Base-by-base conservation (phyloP, 2,329 filamentous ascomycete species). In the Penicillium digitatum region DNA sequence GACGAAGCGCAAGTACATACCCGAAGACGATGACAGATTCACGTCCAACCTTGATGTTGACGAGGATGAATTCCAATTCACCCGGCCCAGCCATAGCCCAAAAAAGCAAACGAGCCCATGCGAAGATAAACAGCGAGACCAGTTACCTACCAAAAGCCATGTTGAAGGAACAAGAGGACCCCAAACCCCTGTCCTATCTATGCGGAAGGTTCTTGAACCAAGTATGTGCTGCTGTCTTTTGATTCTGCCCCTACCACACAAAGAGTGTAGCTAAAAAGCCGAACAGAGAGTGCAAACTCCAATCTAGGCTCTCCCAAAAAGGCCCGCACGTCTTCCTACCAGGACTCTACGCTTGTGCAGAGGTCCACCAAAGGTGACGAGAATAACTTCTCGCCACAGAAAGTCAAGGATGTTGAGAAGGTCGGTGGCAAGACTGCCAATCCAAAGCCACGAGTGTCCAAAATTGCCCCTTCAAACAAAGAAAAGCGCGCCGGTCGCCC, bases 1-100 rank as follows among this genome's bases (percentile, higher is more conserved):
- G 20, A 85, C 79, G 24, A 85, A 85, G 69, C 76, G 82, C 46
- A 85, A 85, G 64, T 77, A 85, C 48, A 79, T 75, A 52, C 76
- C 79, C 18, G 74, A 80, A 38, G 80, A 83, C 37, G 77, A 81
- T 20, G 76, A 78, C 26, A 52, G 43, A n/a, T 56, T 64, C 42
- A 55, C 58, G 11, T 54, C 58, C 6, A 48, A 52, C 24, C 32
- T 55, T 2, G 38, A 38, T 18, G 38, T 47, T 16, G 63, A 63
- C 8, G 64, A 71, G 22, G 70, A 73, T 42, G 69, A 67, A 49
- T 73, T 73, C 46, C 61, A 72, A 57, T 73, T 70, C 47, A 71
- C 57, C 32, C 66, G 70, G 40, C 61, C 70, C 22, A 52, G 34
- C 39, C 58, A 59, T 18, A 61, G 56, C 45, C 59, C 66, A 14